Base-by-base conservation (phyloP, 1,284 basidiomycete genomes). In the Fomitopsis palustris region DNA sequence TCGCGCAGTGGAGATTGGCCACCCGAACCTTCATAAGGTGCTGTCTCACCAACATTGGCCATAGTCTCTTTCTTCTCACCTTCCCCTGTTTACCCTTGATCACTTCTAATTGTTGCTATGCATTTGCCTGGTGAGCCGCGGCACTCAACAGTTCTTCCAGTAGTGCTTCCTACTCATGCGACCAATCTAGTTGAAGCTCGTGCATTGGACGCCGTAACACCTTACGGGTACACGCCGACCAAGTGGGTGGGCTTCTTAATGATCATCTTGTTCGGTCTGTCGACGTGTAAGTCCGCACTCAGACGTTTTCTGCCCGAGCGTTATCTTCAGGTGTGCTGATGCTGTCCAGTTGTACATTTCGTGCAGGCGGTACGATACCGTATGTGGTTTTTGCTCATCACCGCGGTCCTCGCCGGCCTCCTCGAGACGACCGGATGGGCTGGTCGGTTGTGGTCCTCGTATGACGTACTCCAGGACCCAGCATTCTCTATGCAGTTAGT, bases 401-500 rank as follows among this genome's bases (percentile, higher is more conserved):
- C 75, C 0, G 69, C 68, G 7, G 68, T 69, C 2, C 61, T 78
- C 3, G 74, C 73, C 6, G 78, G 76, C 2, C 25, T 75, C 1
- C 67, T 72, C 5, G 78, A 80, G 60, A 57, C 76, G 43, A 39
- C 75, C 10, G 78, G 78, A 17, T 80, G 78, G 78, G 67, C 68
- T 29, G 75, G 67, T 10, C 68, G 78, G 9, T 56, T 75, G 4
- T 75, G 72, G 73, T 76, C 75, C 3, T 74, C 69, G 61, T 53
- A 65, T n/a, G 67, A 66, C 42, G 67, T 69, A 4, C 53, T 41
- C 14, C 49, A 59, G 21, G 19, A 67, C 2, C 65, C 65, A 23
- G 74, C 77, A 1, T 80, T 64, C 63, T 68, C 82, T 45, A 81
- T 83, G 70, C 82, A 83, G 78, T 77, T 55, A 58, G 77, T 69